Conservation (phyloP, 2,329 filamentous ascomycete genomes). For the Epichloe bromicola region DNA sequence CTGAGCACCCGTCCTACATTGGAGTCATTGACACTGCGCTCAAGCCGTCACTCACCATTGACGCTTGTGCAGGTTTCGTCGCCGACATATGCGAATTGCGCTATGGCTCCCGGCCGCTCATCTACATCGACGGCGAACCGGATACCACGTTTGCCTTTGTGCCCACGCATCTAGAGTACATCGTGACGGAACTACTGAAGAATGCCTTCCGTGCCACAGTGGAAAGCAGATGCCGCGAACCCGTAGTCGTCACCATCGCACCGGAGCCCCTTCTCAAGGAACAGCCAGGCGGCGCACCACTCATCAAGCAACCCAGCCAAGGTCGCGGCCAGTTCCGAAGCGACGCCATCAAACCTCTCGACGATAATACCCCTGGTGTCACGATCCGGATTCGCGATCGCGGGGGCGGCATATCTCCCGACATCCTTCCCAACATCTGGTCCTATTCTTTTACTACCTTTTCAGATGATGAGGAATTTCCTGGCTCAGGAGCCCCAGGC, state of each 20-base stretch:
- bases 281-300: slow-evolving; percentile 11
- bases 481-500: slow-evolving; percentile 26
- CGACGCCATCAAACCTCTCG: slow-evolving; percentile 42
- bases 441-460: slow-evolving; percentile 97
- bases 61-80: slow-evolving; percentile 78
- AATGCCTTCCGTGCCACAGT: slow-evolving; percentile 92
- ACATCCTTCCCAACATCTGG: slow-evolving; percentile 80
- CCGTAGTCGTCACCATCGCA: slow-evolving; percentile 86
- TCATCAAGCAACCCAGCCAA: slow-evolving; percentile 22
- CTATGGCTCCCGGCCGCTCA: slow-evolving; percentile 73
- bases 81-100: slow-evolving; percentile 94
- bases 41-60: slow-evolving; percentile 67
- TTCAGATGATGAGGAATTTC: slow-evolving; percentile 41
- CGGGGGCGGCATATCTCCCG: slow-evolving; percentile 83
- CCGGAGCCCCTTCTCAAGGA: slow-evolving; percentile 39
- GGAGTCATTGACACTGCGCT: slow-evolving; percentile 91
- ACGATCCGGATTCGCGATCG: slow-evolving; percentile 92
- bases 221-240: slow-evolving; percentile 68
- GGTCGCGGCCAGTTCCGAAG: slow-evolving; percentile 27
- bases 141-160: slow-evolving; percentile 87
- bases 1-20: slow-evolving; percentile 57
- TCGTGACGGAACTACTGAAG: slow-evolving; percentile 90
- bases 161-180: slow-evolving; percentile 94
- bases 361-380: slow-evolving; percentile 64
- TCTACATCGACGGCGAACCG: slow-evolving; percentile 73